Conservation (phyloP, 441 rosid genomes). For the Pelargonium australe region DNA sequence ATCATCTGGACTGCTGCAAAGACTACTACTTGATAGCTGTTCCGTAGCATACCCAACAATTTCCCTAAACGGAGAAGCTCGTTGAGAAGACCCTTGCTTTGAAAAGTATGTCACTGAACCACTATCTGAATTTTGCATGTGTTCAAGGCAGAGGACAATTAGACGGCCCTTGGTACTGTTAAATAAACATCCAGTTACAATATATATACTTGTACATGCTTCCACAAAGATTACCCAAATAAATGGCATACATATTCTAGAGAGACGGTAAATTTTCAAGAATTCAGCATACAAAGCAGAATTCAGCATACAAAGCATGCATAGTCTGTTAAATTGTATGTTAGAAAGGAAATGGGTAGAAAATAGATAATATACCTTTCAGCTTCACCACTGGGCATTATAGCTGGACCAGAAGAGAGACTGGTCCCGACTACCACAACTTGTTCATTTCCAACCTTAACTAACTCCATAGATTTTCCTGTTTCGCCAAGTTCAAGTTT, state of each 20-base stretch:
- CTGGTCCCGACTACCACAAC: conserved; percentile 89
- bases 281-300: neutral
- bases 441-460: conserved; percentile 75
- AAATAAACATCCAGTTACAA: conserved; percentile 24
- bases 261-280: conserved; percentile 9
- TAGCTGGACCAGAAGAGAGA: conserved; percentile 82
- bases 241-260: neutral
- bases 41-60: conserved; percentile 62
- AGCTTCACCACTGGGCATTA: conserved; percentile 96
- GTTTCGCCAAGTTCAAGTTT: conserved; percentile 80
- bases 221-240: conserved; percentile 7
- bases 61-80: conserved; percentile 81
- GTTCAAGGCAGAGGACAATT: conserved; percentile 69
- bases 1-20: conserved; percentile 85
- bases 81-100: conserved; percentile 68
- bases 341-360: conserved; percentile 10
- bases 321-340: conserved; percentile 1
- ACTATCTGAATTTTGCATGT: conserved; percentile 61
- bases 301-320: too few relatives aligned
- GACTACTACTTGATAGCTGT: conserved; percentile 75
- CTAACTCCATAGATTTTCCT: conserved; percentile 89
- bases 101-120: conserved; percentile 67
- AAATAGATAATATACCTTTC: conserved; percentile 57
- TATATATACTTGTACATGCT: conserved; percentile 12
- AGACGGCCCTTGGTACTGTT: conserved; percentile 90